Percentiles rank a stretch among this genome's conserved stretches.
Conservation (phyloP, 1,284 basidiomycete species). For the Wallemia mellicola region DNA sequence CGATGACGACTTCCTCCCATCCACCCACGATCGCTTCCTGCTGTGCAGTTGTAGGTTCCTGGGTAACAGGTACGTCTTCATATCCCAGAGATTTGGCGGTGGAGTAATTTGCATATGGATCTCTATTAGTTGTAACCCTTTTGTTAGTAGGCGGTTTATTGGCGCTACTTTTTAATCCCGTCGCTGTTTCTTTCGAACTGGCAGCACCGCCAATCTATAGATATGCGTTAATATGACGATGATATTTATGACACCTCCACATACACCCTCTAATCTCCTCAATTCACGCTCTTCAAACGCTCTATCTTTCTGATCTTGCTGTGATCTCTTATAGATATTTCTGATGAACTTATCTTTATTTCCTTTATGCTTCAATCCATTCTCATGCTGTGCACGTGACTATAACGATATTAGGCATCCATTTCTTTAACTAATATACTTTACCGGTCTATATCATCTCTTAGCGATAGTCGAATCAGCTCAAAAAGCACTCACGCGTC, state of each 20-base stretch:
- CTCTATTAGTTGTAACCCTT: background rate
- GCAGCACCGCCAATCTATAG: background rate
- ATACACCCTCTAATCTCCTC: constrained; percentile 48
- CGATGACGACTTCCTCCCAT: background rate
- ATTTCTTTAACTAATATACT: no score
- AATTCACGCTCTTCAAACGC: constrained; percentile 67
- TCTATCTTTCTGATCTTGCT: constrained; percentile 53
- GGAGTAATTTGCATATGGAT: background rate
- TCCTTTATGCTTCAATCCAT: constrained; percentile 72
- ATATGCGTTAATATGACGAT: background rate
- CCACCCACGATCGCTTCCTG: background rate
- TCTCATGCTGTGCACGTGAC: constrained; percentile 74
- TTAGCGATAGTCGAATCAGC: background rate
- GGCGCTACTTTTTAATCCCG: background rate
- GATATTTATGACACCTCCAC: constrained; percentile 8
- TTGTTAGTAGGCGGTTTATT: background rate
- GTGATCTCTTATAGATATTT: constrained; percentile 72
- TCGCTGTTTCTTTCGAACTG: background rate
- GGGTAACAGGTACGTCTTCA: background rate
- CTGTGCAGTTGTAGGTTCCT: background rate
- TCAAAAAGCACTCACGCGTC: constrained; percentile 24
- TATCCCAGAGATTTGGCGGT: background rate
- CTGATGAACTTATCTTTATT: constrained; percentile 75
- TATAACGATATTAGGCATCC: no score
- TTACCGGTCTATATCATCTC: background rate